phyloP scores from a whole-genome alignment of 331 rosid species.

The Erythrophleum ivorense region DNA sequence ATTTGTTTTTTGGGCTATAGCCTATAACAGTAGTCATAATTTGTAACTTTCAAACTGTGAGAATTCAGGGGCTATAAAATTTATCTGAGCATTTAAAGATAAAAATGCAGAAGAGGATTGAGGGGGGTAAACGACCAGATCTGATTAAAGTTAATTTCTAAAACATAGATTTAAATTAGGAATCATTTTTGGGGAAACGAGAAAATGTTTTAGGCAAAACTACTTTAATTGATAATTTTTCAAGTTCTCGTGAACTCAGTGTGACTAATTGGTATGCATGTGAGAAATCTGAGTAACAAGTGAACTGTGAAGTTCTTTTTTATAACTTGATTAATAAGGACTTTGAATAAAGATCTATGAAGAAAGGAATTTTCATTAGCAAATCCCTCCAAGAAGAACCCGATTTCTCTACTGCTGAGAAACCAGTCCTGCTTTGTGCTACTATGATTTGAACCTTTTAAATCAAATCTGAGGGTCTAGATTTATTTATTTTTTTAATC shows the following conservation, averaged over 20 bases:
- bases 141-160: too few species aligned
- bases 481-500: too few species aligned
- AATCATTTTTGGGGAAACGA: conserved; percentile 1
- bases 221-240: neutral
- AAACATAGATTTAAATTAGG: neutral
- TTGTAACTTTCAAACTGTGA: neutral
- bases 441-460: too few species aligned
- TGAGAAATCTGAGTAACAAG: neutral
- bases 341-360: neutral
- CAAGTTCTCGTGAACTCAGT: neutral
- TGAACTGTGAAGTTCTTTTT: neutral
- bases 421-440: too few species aligned
- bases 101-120: conserved; percentile 1
- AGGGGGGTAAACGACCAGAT: neutral
- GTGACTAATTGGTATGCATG: neutral
- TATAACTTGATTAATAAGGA: neutral
- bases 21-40: neutral
- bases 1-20: too few species aligned
- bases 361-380: neutral
- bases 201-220: conserved; percentile 17
- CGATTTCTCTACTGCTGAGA: too few species aligned
- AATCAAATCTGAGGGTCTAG: too few species aligned
- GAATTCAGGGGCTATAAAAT: conserved; percentile 18
- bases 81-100: conserved; percentile 17
- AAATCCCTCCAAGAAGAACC: neutral